These are phyloP conservation scores for Leishmania martiniquensis DNA, from an alignment of 208 protist species.

Conservation along the genomic window DNA sequence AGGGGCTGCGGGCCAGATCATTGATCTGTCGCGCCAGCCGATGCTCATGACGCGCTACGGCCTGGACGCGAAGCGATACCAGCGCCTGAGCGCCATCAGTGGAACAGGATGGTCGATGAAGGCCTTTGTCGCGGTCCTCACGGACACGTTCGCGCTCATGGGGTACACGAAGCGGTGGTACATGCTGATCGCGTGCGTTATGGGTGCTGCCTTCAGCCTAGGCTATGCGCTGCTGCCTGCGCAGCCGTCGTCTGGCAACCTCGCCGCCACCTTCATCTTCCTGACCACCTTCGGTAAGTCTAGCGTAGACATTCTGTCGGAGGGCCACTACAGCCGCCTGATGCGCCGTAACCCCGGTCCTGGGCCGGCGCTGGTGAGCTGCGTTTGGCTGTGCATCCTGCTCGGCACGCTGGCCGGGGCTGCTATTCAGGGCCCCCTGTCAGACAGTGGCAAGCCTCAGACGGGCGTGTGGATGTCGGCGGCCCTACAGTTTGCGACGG, in stretches of 20 bases:
- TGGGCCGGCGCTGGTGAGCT: conserved; percentile 45
- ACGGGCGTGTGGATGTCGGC: conserved; percentile 40
- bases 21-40: conserved; percentile 31
- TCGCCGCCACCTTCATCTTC: conserved; percentile 49
- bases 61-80: conserved; percentile 27
- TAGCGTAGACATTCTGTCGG: conserved; percentile 58
- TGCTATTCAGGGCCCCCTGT: conserved; percentile 44
- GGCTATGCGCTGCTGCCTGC: conserved; percentile 45
- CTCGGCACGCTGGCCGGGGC: conserved; percentile 41
- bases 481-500: conserved; percentile 33
- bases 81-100: conserved; percentile 35
- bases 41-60: conserved; percentile 47
- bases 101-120: conserved; percentile 51
- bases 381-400: conserved; percentile 41
- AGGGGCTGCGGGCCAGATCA: conserved; percentile 40
- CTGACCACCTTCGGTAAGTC: conserved; percentile 37
- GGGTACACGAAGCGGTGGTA: conserved; percentile 64
- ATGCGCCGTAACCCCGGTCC: conserved; percentile 30
- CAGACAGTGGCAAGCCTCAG: conserved; percentile 31
- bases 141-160: conserved; percentile 43
- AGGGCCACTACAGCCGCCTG: conserved; percentile 57
- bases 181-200: conserved; percentile 33
- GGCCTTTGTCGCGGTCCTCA: conserved; percentile 44
- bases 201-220: conserved; percentile 30
- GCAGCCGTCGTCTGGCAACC: conserved; percentile 25